A percentile compares a stretch with the other conserved stretches of the same genome.
phyloP scores from a whole-genome alignment of 305 asterid species.

The Solanum hybrid region DNA sequence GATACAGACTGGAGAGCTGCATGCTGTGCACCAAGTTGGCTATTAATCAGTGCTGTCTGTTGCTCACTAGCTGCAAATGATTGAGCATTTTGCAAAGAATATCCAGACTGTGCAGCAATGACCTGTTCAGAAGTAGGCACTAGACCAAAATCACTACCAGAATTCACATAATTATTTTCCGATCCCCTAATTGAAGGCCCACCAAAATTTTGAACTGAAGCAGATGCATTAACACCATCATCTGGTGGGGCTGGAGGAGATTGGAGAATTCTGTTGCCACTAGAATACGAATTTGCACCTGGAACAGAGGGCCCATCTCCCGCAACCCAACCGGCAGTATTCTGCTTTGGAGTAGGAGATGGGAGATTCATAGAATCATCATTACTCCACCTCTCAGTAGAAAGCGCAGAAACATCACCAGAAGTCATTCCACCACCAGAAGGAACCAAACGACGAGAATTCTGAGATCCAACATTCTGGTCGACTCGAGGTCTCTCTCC shows the following conservation, averaged over 20 bases:
- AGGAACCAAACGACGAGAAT: slow-evolving; percentile 6
- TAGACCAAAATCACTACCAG: slow-evolving; percentile 35
- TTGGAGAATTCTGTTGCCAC: slow-evolving; percentile 36
- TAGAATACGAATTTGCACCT: slow-evolving; percentile 32
- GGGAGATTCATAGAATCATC: slow-evolving; percentile 44
- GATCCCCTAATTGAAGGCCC: slow-evolving; percentile 18
- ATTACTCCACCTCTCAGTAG: slow-evolving; percentile 39
- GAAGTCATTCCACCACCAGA: slow-evolving; percentile 11
- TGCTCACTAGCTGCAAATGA: slow-evolving; percentile 29
- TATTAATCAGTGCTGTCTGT: slow-evolving; percentile 31
- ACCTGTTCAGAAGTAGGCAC: slow-evolving; percentile 39
- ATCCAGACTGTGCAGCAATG: slow-evolving; percentile 15
- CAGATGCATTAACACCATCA: slow-evolving; percentile 25
- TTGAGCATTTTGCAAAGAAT: slow-evolving; percentile 25
- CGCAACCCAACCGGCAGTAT: slow-evolving; percentile 28
- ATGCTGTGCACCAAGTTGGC: slow-evolving; percentile 21
- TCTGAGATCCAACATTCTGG: slow-evolving; percentile 24
- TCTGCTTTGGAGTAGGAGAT: slow-evolving; percentile 67
- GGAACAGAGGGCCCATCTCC: slow-evolving; percentile 26
- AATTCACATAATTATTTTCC: slow-evolving; percentile 8
- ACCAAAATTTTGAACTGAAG: slow-evolving; percentile 37
- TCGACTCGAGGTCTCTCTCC: slow-evolving; percentile 28
- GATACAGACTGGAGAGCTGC: slow-evolving; percentile 21
- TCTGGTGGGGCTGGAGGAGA: slow-evolving; percentile 41
- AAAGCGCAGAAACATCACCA: slow-evolving; percentile 24